Base-by-base conservation (phyloP, 257 asterid species). In the Jacaranda copaia region DNA sequence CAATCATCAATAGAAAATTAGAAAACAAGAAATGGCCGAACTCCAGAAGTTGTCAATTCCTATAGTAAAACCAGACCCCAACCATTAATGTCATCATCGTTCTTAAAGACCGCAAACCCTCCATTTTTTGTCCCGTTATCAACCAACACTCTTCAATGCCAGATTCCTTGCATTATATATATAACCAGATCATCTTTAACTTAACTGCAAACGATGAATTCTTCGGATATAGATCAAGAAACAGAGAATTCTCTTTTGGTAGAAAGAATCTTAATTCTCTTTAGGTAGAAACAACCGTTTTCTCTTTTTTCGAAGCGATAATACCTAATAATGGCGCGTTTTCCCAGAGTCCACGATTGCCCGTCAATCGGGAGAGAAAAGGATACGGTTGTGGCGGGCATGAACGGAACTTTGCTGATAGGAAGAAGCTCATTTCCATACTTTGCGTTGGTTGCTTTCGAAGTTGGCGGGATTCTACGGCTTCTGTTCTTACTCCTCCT, bases 401-500 rank as follows among this genome's bases (percentile, higher is more conserved):
- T 89, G 91, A 92, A 89, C 42, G 95, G 95, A 15, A 89, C 95
- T 0, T 53, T 89, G 68, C 81, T 89, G 3, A 77, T 84, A 25
- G 92, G 89, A 0, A 74, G 91, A 3, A 88, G 89, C 68, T 89
- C 95, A 0, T 89, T 89, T 12, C 89, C 95, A 0, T 88, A 86
- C 25, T 89, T 88, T 1, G 91, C 95, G 9, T 67, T 81, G 35
- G 74, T 88, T 2, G 88, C 95, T 11, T 89, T 86, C 18, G 95
- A 89, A 52, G 79, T 80, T 0, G 89, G 92, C 15, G 92, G 92
- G 1, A 14, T 83, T 72, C 38, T 89, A 4, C 73, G 92, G 36
- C 88, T 89, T 15, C 79, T 89, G 3, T 83, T 84, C 68, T 39
- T 88, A 58, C 81, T 89, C 36, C 70, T 89, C 19, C 80, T 64